Evolutionary conservation across 345 rosid genomes (phyloP).

Genomic region (Gossypium ekmanianum): DNA sequence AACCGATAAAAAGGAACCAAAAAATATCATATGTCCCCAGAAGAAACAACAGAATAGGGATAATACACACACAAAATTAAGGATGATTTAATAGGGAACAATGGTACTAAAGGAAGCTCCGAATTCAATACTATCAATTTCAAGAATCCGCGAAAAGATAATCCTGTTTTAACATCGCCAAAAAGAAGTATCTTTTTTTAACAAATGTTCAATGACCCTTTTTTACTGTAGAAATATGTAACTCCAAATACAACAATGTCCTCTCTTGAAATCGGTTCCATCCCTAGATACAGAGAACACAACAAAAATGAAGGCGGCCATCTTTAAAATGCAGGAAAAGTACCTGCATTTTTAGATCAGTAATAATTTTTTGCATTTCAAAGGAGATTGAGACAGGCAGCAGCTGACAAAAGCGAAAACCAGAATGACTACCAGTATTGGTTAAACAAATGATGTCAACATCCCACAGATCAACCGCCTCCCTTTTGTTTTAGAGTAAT

Average conservation of each 20-base stretch:
- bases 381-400: neutral
- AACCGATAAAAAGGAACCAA: neutral
- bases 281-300: slow-evolving; percentile 9
- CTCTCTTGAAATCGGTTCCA: neutral
- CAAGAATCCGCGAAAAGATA: neutral
- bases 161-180: slow-evolving; percentile 8
- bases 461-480: slow-evolving; percentile 36
- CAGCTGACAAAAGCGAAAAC: neutral
- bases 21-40: neutral
- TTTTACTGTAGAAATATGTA: neutral
- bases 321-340: neutral
- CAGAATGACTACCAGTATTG: slow-evolving; percentile 5
- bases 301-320: neutral
- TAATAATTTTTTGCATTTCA: neutral
- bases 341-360: slow-evolving; percentile 4
- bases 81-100: neutral
- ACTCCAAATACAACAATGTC: slow-evolving; percentile 12
- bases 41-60: neutral
- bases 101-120: neutral
- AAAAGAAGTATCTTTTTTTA: neutral
- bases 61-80: neutral
- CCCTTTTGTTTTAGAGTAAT: slow-evolving; percentile 82
- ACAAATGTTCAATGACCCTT: neutral
- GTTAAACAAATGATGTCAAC: neutral
- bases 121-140: no score